Base-by-base conservation (phyloP, 2,329 filamentous ascomycete genomes). In the Blastomyces silverae region DNA sequence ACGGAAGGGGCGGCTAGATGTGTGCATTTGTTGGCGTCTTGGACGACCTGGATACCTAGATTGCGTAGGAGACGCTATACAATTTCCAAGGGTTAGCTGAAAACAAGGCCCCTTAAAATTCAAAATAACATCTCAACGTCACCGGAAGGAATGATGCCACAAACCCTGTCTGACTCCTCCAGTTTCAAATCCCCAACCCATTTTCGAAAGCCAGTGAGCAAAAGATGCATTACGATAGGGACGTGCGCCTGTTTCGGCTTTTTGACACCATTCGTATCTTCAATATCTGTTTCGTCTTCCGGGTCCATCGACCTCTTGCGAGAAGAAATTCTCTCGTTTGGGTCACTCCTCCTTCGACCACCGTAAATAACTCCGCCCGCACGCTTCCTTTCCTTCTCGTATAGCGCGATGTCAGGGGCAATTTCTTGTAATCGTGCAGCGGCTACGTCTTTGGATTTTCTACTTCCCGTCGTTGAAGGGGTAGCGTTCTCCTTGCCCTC, bases 301-400 rank as follows among this genome's bases (percentile, higher is more conserved):
- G 81, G 78, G 64, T 82, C 78, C 3, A 77, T 73, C 37, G 77
- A 78, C 50, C 78, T 74, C 66, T 76, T 79, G 73, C 69, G 77
- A 78, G 63, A 67, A 66, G 22, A 72, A 69, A 44, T 71, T 61
- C 17, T 73, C 64, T 57, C 77, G 71, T 58, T 79, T 77, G 48
- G 78, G 76, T 77, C 78, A 25, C 71, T 80, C 69, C 77, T 79
- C 34, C 79, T 77, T 69, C 81, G 74, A 17, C 84, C 82, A 37
- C 85, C 85, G 68, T 87, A 84, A 13, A 85, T 79, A 3, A 89
- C 84, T 52, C 87, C 87, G 17, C 87, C 87, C 57, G 84, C 84
- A 25, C 94, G 87, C 79, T 96, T 97, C 80, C 85, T 91, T 78
- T 99, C 94, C 74, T 94, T 96, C 73, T 97, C 89, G 72, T 94